A percentile compares a stretch with the other conserved stretches of the same genome.
These are phyloP conservation scores for Entelexis sorbosivorans DNA, from an alignment of 1,139 yeast genomes.

Conservation along the genomic window DNA sequence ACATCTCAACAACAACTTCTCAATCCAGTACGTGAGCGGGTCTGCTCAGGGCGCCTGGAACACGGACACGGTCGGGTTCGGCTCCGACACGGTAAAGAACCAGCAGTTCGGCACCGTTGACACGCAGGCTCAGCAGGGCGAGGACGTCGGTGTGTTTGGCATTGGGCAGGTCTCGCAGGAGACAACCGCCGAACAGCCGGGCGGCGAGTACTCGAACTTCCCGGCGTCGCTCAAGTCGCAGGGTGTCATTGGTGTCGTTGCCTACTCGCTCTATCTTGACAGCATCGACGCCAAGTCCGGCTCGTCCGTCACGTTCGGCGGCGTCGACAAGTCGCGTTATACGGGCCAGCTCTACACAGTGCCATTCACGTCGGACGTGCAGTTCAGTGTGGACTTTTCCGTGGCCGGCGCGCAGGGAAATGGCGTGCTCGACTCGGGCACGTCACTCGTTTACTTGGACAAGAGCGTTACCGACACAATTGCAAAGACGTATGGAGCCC, in stretches of 20 bases:
- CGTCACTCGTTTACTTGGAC: constrained; percentile 28
- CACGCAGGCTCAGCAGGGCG: constrained; percentile 6
- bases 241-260: constrained; percentile 25
- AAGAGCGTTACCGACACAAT: constrained; percentile 1
- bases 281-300: constrained; percentile 36
- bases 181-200: not conserved
- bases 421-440: constrained; percentile 32
- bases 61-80: constrained; percentile 27
- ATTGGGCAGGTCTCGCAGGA: constrained; percentile 15
- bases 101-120: constrained; percentile 40
- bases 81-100: constrained; percentile 36
- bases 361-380: constrained; percentile 20
- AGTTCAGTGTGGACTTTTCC: constrained; percentile 16
- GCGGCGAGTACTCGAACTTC: constrained; percentile 21
- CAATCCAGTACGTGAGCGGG: constrained; percentile 17
- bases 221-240: constrained; percentile 23
- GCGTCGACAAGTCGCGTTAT: constrained; percentile 44
- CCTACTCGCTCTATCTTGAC: constrained; percentile 46
- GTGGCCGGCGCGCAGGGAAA: constrained; percentile 4
- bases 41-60: constrained; percentile 20
- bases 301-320: constrained; percentile 37
- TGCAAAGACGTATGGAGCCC: constrained; percentile 16
- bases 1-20: constrained; percentile 13
- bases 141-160: constrained; percentile 17
- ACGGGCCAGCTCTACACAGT: constrained; percentile 35